Evolutionary conservation across 371 early-diverging fungal species (phyloP).

Genomic region (Mucor ambiguus): DNA sequence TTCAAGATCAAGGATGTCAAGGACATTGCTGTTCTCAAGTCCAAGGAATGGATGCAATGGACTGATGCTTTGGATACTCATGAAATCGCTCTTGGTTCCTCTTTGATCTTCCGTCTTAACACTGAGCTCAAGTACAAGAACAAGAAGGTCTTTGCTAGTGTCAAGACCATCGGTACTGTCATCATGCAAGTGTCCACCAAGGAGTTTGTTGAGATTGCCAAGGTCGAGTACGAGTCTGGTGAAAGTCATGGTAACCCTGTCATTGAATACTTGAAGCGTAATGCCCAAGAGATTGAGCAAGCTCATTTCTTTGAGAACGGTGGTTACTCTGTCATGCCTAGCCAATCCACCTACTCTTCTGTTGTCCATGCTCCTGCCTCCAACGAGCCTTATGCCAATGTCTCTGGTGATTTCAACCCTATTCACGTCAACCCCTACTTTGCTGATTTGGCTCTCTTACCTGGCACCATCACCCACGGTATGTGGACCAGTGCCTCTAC

Average conservation of each 20-base stretch:
- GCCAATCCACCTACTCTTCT: conserved; percentile 81
- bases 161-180: conserved; percentile 82
- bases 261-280: conserved; percentile 79
- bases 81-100: conserved; percentile 68
- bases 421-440: conserved; percentile 97
- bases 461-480: conserved; percentile 97
- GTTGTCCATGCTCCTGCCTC: conserved; percentile 79
- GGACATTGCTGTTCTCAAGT: conserved; percentile 86
- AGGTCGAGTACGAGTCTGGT: conserved; percentile 76
- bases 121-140: conserved; percentile 82
- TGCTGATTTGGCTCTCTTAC: conserved; percentile 89
- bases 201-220: conserved; percentile 84
- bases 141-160: conserved; percentile 65
- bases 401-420: conserved; percentile 94
- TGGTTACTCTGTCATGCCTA: conserved; percentile 93
- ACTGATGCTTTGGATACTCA: conserved; percentile 63
- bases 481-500: conserved; percentile 98
- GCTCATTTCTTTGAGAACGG: conserved; percentile 83
- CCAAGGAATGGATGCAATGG: conserved; percentile 92
- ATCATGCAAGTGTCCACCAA: conserved; percentile 83
- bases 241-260: conserved; percentile 83
- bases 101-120: conserved; percentile 83
- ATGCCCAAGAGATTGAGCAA: conserved; percentile 82
- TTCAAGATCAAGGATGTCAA: conserved; percentile 76
- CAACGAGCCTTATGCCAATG: conserved; percentile 87